Evolutionary conservation across 331 rosid species (phyloP).

Genomic region (Malus hybrid): DNA sequence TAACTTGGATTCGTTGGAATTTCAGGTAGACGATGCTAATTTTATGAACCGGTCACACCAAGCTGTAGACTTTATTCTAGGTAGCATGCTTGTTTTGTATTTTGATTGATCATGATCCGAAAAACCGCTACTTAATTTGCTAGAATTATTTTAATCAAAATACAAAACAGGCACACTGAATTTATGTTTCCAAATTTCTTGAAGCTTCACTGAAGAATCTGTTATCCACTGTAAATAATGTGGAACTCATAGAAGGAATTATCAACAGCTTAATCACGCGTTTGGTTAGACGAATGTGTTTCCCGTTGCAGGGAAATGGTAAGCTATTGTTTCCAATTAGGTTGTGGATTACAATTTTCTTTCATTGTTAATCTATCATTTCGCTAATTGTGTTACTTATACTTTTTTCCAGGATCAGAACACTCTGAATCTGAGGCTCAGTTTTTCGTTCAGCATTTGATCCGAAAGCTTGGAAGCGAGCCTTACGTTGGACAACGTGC

Average conservation of each 20-base stretch:
- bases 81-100: slow-evolving; percentile 16
- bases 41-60: slow-evolving; percentile 73
- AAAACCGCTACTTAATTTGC: too few relatives aligned
- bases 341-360: neutral
- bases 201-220: slow-evolving; percentile 69
- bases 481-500: slow-evolving; percentile 71
- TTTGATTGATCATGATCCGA: too few relatives aligned
- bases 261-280: slow-evolving; percentile 59
- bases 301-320: slow-evolving; percentile 54
- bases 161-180: neutral
- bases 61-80: slow-evolving; percentile 80
- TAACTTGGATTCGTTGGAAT: neutral
- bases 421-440: slow-evolving; percentile 23
- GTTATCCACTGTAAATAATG: slow-evolving; percentile 36
- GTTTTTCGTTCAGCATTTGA: slow-evolving; percentile 58
- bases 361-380: neutral
- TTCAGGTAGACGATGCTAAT: slow-evolving; percentile 57
- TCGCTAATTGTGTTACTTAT: neutral
- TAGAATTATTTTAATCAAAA: neutral
- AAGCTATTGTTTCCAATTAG: slow-evolving; percentile 19
- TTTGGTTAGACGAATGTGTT: slow-evolving; percentile 56
- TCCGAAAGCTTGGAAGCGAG: slow-evolving; percentile 68
- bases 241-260: slow-evolving; percentile 62
- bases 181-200: slow-evolving; percentile 7
- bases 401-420: slow-evolving; percentile 44